Evolutionary conservation across 2,329 filamentous ascomycete species (phyloP).

Genomic region (Pyricularia sp.): DNA sequence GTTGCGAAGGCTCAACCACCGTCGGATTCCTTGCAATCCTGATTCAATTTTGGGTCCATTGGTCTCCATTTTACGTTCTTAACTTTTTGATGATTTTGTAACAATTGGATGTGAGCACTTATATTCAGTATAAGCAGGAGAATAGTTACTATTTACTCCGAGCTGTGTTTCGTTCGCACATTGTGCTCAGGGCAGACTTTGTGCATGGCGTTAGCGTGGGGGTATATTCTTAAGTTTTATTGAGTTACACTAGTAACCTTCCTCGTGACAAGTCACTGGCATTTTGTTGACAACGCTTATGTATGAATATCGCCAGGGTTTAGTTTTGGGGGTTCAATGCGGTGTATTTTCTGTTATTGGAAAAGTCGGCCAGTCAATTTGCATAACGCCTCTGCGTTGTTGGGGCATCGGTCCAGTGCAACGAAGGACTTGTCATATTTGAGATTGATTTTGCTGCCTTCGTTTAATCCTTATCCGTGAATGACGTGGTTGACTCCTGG

Average conservation of each 20-base stretch:
- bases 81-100: neutral
- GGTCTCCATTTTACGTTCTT: neutral
- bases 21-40: neutral
- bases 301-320: neutral
- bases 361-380: neutral
- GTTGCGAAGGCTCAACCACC: constrained; percentile 13
- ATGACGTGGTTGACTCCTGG: neutral
- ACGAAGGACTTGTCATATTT: neutral
- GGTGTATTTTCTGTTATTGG: neutral
- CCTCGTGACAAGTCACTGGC: neutral
- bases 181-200: neutral
- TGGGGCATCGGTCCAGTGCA: neutral
- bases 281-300: constrained; percentile 1
- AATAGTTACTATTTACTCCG: neutral
- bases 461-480: neutral
- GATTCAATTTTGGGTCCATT: neutral
- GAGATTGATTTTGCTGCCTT: neutral
- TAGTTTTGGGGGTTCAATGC: neutral
- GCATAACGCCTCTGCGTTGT: neutral
- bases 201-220: neutral
- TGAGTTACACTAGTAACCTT: neutral
- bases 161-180: neutral
- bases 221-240: neutral
- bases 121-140: neutral
- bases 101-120: neutral